Percentiles rank a stretch among this genome's conserved stretches.
These are phyloP conservation scores for Coniophora puteana DNA, from an alignment of 1,284 basidiomycete species.

Conservation along the genomic window DNA sequence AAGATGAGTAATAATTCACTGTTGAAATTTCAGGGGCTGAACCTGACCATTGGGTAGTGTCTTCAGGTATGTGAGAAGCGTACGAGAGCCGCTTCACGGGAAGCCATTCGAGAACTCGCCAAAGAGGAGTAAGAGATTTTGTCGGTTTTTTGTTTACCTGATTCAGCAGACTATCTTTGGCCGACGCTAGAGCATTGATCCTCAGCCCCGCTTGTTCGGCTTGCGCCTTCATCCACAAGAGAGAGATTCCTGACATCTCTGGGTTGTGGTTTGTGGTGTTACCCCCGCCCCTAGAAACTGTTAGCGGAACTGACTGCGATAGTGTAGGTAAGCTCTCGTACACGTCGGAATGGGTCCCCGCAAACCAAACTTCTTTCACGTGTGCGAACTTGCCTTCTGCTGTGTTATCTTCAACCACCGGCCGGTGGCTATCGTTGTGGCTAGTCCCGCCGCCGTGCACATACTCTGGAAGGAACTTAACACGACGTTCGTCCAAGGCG, in stretches of 20 bases:
- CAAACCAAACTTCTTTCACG: constrained; percentile 25
- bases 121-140: constrained; percentile 16
- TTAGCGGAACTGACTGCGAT: not conserved
- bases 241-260: constrained; percentile 16
- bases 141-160: constrained; percentile 9
- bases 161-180: constrained; percentile 8
- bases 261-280: constrained; percentile 15
- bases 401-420: too few species aligned
- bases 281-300: constrained; percentile 15
- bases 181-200: too few species aligned
- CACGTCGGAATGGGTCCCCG: constrained; percentile 26
- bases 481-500: constrained; percentile 31
- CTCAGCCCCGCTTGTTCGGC: constrained; percentile 9
- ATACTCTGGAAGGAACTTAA: constrained; percentile 34
- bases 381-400: not conserved
- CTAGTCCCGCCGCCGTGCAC: constrained; percentile 10
- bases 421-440: too few species aligned
- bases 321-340: constrained; percentile 8
- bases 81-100: constrained; percentile 18
- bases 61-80: constrained; percentile 6
- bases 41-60: too few species aligned
- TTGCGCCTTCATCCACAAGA: constrained; percentile 20
- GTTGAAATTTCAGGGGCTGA: not conserved
- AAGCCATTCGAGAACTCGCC: constrained; percentile 17
- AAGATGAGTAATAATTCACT: not conserved